Evolutionary conservation across 1,284 basidiomycete genomes (phyloP).

Genomic region (Cutaneotrichosporon sp.): DNA sequence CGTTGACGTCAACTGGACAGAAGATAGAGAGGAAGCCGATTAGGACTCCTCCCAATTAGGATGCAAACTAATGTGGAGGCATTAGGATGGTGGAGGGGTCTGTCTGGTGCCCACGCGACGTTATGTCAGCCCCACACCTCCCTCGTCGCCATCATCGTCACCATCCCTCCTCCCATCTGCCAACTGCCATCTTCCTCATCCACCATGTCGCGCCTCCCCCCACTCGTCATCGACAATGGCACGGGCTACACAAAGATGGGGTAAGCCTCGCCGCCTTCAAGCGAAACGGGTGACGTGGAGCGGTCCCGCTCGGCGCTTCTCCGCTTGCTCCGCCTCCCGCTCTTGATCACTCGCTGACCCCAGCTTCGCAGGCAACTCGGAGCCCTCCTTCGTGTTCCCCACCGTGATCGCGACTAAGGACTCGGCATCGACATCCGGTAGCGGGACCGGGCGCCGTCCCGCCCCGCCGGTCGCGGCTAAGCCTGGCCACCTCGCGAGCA

Average conservation of each 20-base stretch:
- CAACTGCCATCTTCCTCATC: conserved; percentile 15
- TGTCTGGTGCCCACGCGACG: conserved; percentile 1
- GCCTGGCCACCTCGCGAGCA: conserved; percentile 89
- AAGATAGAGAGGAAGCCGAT: not conserved
- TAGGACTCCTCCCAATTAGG: not conserved
- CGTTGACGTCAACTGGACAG: conserved; percentile 1
- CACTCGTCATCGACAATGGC: conserved; percentile 96
- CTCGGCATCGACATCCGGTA: conserved; percentile 56
- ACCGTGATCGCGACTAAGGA: conserved; percentile 88
- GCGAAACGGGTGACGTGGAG: not conserved
- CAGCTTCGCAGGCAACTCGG: conserved; percentile 97
- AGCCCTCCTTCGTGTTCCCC: conserved; percentile 96
- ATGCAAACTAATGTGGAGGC: not conserved
- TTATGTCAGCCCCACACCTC: not conserved
- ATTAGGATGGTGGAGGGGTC: not conserved
- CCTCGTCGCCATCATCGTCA: conserved; percentile 7
- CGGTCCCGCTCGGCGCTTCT: not conserved
- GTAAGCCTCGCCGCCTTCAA: conserved; percentile 56
- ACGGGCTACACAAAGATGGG: conserved; percentile 98
- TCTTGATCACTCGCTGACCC: conserved; percentile 11
- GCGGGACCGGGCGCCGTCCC: conserved; percentile 33
- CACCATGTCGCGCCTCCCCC: conserved; percentile 74
- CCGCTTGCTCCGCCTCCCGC: not conserved
- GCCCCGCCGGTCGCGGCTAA: conserved; percentile 64
- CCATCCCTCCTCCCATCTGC: conserved; percentile 6